phyloP scores from a whole-genome alignment of 202 grass and related monocot species.

The Panicum hallii region DNA sequence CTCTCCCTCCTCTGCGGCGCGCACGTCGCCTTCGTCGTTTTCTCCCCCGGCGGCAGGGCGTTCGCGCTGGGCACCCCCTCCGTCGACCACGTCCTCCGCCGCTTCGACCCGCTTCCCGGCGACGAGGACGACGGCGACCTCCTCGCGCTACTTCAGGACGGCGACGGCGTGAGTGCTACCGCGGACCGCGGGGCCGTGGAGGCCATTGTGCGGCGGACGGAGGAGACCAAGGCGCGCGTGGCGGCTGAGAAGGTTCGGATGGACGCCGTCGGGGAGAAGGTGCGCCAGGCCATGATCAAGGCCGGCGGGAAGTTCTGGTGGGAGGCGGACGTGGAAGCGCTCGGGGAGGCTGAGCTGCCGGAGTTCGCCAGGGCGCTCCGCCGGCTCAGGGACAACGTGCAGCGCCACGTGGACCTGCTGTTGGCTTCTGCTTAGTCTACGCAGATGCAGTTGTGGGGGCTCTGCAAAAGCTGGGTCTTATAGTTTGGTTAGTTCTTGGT shows the following conservation, averaged over 20 bases:
- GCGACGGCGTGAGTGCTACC: not conserved
- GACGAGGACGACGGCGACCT: not conserved
- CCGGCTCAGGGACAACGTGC: slow-evolving; percentile 24
- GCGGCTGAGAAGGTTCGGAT: slow-evolving; percentile 22
- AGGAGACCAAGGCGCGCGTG: not conserved
- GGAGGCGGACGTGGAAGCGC: slow-evolving; percentile 38
- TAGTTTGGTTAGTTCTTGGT: not conserved
- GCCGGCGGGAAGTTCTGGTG: slow-evolving; percentile 23
- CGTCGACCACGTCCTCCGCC: slow-evolving; percentile 26
- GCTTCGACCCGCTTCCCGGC: not conserved
- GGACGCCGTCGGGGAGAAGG: not conserved
- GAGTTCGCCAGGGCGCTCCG: slow-evolving; percentile 39
- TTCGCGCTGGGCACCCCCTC: not conserved
- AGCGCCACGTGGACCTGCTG: not conserved
- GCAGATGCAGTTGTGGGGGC: not conserved
- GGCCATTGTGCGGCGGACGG: not conserved
- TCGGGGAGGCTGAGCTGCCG: slow-evolving; percentile 38
- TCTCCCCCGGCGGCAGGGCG: not conserved
- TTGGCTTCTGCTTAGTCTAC: not conserved
- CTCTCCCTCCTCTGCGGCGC: slow-evolving; percentile 38
- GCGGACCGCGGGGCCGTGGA: not conserved
- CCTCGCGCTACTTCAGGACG: not conserved
- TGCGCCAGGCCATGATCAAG: slow-evolving; percentile 1
- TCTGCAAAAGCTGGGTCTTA: not conserved
- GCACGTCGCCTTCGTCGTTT: slow-evolving; percentile 25